Conservation (phyloP, 768 basidiomycete species). For the Termitomyces sp. region DNA sequence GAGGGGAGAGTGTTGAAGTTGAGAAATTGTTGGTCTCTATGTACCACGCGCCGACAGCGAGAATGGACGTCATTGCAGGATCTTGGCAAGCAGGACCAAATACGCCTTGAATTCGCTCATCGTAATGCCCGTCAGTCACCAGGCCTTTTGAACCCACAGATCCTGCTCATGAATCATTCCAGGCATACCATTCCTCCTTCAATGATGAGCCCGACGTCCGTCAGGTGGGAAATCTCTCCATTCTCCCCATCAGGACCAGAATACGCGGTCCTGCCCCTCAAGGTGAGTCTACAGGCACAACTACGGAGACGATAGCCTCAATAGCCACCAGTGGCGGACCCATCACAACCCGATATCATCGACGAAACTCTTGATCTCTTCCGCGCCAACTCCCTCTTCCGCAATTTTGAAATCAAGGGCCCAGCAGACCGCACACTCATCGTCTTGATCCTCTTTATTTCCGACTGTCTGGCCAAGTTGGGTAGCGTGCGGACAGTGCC, state of each 20-base stretch:
- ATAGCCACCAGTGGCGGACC: constrained; percentile 53
- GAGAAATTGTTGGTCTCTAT: neutral
- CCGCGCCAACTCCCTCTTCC: constrained; percentile 97
- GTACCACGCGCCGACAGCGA: neutral
- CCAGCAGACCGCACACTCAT: constrained; percentile 95
- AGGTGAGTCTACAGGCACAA: constrained; percentile 37
- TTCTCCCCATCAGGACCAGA: constrained; percentile 88
- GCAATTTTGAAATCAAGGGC: constrained; percentile 99
- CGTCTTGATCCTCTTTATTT: constrained; percentile 95
- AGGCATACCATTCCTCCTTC: constrained; percentile 97
- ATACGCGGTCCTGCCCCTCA: constrained; percentile 89
- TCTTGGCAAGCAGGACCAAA: constrained; percentile 25
- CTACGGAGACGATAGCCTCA: constrained; percentile 9
- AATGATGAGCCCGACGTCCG: constrained; percentile 81
- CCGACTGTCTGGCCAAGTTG: constrained; percentile 92
- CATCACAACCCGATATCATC: constrained; percentile 78
- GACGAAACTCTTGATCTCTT: constrained; percentile 97
- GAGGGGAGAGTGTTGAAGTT: neutral
- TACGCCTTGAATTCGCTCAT: constrained; percentile 18
- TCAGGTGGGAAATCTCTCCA: constrained; percentile 83
- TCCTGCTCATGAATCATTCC: neutral
- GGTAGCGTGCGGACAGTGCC: constrained; percentile 64
- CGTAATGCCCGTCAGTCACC: constrained; percentile 48
- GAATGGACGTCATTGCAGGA: constrained; percentile 23
- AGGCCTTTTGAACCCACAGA: neutral